These are phyloP conservation scores for Martensiomyces pterosporus DNA, from an alignment of 192 early-diverging fungal genomes.

Conservation along the genomic window DNA sequence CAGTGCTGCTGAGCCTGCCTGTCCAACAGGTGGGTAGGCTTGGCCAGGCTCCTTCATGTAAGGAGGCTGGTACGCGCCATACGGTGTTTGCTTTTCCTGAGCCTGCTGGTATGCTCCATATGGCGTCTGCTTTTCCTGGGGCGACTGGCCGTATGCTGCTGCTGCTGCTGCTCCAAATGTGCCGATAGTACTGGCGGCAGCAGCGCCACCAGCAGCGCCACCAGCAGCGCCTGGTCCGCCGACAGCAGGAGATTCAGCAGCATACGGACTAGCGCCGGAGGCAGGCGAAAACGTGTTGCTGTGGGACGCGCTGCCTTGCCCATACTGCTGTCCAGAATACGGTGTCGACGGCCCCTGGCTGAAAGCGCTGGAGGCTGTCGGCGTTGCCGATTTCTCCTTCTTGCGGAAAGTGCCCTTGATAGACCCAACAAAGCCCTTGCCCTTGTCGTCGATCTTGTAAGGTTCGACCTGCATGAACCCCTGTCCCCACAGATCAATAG, in stretches of 20 bases:
- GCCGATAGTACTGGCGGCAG: too few relatives aligned
- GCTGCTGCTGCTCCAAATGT: too few relatives aligned
- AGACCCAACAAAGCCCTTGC: conserved; percentile 29
- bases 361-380: conserved; percentile 23
- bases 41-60: too few relatives aligned
- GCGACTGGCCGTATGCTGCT: background rate
- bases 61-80: background rate
- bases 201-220: background rate
- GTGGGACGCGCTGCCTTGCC: too few relatives aligned
- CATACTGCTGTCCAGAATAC: too few relatives aligned
- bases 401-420: conserved; percentile 42
- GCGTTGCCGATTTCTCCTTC: conserved; percentile 38
- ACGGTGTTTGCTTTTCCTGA: background rate
- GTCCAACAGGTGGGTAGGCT: background rate
- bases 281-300: too few relatives aligned
- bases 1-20: background rate
- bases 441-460: conserved; percentile 16
- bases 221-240: too few relatives aligned
- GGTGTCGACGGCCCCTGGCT: too few relatives aligned
- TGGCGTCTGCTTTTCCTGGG: background rate
- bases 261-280: too few relatives aligned
- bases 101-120: too few relatives aligned
- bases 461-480: conserved; percentile 34
- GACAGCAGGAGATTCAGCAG: too few relatives aligned
- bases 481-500: conserved; percentile 33